phyloP scores from a whole-genome alignment of 1,284 basidiomycete species.

The Moesziomyces sp. region DNA sequence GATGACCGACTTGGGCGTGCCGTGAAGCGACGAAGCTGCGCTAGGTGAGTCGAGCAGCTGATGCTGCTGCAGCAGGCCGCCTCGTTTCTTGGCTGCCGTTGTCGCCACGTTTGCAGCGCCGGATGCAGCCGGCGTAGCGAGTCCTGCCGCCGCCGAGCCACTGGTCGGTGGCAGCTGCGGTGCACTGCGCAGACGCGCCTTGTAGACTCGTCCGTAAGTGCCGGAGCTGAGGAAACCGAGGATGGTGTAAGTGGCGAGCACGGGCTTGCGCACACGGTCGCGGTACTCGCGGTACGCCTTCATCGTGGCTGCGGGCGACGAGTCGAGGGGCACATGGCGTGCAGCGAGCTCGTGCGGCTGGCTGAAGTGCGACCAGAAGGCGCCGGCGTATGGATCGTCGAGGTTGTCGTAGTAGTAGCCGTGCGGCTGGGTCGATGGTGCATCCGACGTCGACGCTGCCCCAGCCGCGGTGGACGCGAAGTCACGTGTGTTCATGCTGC shows the following conservation, averaged over 20 bases:
- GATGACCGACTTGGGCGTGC: conserved; percentile 19
- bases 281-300: conserved; percentile 59
- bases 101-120: not conserved
- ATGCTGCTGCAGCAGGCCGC: conserved; percentile 25
- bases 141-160: not conserved
- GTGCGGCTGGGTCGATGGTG: conserved; percentile 2
- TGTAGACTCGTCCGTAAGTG: conserved; percentile 98
- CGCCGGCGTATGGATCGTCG: conserved; percentile 33
- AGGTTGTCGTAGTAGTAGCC: conserved; percentile 33
- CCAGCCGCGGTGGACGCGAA: not conserved
- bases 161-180: not conserved
- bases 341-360: conserved; percentile 40
- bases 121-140: not conserved
- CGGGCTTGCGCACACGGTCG: conserved; percentile 49
- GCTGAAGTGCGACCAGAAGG: conserved; percentile 43
- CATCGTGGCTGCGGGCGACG: conserved; percentile 52
- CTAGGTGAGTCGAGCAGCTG: conserved; percentile 28
- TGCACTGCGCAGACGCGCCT: conserved; percentile 74
- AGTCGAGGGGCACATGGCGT: conserved; percentile 31
- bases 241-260: conserved; percentile 76
- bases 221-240: conserved; percentile 97
- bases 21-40: conserved; percentile 21
- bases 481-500: not conserved
- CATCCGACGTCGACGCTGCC: not conserved
- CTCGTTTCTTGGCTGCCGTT: conserved; percentile 17